phyloP scores from a whole-genome alignment of 1,139 yeast genomes.

The Saccharomycopsis crataegensis region DNA sequence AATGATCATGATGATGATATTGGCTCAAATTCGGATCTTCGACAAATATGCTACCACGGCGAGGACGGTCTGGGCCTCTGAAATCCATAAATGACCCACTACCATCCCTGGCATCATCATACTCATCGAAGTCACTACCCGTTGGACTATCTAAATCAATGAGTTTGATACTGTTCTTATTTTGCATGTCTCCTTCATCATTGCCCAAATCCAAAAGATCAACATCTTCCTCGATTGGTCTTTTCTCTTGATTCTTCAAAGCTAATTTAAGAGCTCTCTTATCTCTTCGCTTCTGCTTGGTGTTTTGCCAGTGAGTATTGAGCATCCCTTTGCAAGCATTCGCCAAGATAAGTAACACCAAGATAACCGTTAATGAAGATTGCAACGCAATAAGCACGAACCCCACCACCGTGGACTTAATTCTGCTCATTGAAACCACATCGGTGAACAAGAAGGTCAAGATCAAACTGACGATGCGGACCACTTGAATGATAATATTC shows the following conservation, averaged over 20 bases:
- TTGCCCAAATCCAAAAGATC: not conserved
- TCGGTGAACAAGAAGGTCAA: slow-evolving; percentile 28
- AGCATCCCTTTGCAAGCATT: slow-evolving; percentile 18
- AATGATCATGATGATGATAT: no score
- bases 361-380: slow-evolving; percentile 24
- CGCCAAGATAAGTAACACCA: slow-evolving; percentile 24
- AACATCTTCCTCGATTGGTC: not conserved
- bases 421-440: slow-evolving; percentile 24
- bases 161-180: slow-evolving; percentile 9
- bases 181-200: slow-evolving; percentile 1
- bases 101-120: not conserved
- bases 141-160: slow-evolving; percentile 12
- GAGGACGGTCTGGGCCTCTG: no score
- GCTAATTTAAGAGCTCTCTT: slow-evolving; percentile 1
- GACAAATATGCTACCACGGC: no score
- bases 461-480: slow-evolving; percentile 26
- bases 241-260: not conserved
- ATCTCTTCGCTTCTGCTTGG: not conserved
- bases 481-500: slow-evolving; percentile 26
- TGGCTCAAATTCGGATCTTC: no score
- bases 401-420: slow-evolving; percentile 28
- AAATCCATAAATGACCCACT: no score
- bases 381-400: slow-evolving; percentile 27
- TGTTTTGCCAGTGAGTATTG: slow-evolving; percentile 1
- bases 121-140: not conserved